Percentiles rank a stretch among this genome's conserved stretches.
Evolutionary conservation across 129 eudicot species (phyloP).

Genomic region (Saussurea involucrata): DNA sequence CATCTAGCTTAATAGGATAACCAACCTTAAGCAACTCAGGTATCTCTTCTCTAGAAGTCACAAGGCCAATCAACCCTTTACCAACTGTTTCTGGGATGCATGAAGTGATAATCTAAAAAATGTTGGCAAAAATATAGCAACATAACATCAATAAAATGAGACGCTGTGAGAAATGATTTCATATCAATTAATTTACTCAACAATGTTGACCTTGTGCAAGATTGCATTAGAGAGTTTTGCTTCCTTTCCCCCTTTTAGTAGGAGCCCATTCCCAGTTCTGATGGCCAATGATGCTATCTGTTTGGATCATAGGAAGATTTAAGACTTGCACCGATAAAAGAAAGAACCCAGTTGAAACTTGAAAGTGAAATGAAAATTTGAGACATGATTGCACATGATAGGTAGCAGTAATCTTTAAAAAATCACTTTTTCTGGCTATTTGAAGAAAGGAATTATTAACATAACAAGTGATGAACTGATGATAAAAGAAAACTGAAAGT

Average conservation of each 20-base stretch:
- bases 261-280: conserved; percentile 93
- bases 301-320: conserved; percentile 15
- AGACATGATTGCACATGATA: neutral
- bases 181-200: neutral
- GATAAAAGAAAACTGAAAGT: neutral
- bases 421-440: neutral
- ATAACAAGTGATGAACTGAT: neutral
- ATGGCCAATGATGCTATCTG: conserved; percentile 96
- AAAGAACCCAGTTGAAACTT: neutral
- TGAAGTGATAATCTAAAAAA: conserved; percentile 65
- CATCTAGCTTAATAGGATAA: conserved; percentile 1
- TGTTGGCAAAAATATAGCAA: conserved; percentile 3
- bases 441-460: neutral
- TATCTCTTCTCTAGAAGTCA: conserved; percentile 92
- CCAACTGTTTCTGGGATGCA: conserved; percentile 84
- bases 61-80: conserved; percentile 79
- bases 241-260: conserved; percentile 96
- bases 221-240: conserved; percentile 90
- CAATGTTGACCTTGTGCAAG: conserved; percentile 68
- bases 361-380: neutral
- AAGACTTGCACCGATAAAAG: neutral
- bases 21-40: conserved; percentile 94
- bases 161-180: neutral
- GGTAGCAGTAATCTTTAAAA: neutral
- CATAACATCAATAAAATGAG: conserved; percentile 9